Percentiles rank a stretch among this genome's conserved stretches.
Evolutionary conservation across 2,329 filamentous ascomycete genomes (phyloP).

Genomic region (Hypoxylon sp.): DNA sequence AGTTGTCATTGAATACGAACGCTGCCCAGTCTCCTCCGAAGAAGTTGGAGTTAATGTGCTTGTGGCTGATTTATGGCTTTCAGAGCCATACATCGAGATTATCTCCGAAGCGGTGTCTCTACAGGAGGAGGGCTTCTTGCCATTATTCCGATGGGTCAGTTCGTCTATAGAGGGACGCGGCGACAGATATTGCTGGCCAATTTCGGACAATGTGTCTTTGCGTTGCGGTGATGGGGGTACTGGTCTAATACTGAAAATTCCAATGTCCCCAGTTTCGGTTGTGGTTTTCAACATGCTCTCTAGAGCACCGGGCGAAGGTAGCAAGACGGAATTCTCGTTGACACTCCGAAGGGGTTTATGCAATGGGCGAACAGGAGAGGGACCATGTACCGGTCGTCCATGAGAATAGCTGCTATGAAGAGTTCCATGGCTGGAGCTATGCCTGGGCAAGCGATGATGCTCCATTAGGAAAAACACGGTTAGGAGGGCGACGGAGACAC

Average conservation of each 20-base stretch:
- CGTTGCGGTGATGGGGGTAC: slow-evolving; percentile 54
- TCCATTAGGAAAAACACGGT: slow-evolving; percentile 46
- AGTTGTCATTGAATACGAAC: slow-evolving; percentile 70
- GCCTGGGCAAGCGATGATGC: slow-evolving; percentile 51
- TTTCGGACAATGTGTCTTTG: slow-evolving; percentile 53
- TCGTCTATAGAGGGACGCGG: slow-evolving; percentile 55
- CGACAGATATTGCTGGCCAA: slow-evolving; percentile 49
- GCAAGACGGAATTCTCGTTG: slow-evolving; percentile 60
- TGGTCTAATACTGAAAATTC: slow-evolving; percentile 70
- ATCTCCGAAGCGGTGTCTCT: slow-evolving; percentile 69
- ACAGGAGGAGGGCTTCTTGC: slow-evolving; percentile 63
- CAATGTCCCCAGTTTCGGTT: slow-evolving; percentile 76
- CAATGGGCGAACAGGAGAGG: slow-evolving; percentile 49
- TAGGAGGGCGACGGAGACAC: slow-evolving; percentile 10
- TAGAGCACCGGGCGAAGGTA: slow-evolving; percentile 67
- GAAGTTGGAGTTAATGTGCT: slow-evolving; percentile 60
- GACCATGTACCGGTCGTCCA: slow-evolving; percentile 39
- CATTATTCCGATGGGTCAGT: slow-evolving; percentile 58
- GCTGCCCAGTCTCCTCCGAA: slow-evolving; percentile 60
- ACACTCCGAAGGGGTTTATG: slow-evolving; percentile 61
- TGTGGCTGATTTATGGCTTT: slow-evolving; percentile 62
- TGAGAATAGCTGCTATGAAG: slow-evolving; percentile 51
- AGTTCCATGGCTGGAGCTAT: slow-evolving; percentile 54
- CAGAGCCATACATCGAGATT: slow-evolving; percentile 68
- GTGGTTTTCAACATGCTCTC: slow-evolving; percentile 76